phyloP scores from a whole-genome alignment of 257 asterid species.

The Solanum medicagineum region DNA sequence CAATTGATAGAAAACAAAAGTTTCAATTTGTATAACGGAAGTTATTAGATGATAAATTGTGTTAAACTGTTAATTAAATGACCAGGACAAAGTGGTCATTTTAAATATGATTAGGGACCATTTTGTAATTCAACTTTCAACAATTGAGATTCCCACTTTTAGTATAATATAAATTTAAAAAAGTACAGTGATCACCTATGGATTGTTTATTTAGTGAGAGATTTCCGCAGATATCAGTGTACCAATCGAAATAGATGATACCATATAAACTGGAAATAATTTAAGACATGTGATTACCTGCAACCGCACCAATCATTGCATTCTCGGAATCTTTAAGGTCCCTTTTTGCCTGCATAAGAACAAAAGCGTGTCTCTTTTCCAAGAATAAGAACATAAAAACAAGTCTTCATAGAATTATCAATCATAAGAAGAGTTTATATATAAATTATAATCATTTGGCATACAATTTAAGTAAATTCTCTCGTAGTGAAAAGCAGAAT shows the following conservation, averaged over 20 bases:
- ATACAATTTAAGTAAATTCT: background rate
- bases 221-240: background rate
- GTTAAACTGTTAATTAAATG: too few species aligned
- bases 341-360: conserved; percentile 41
- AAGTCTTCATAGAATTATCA: background rate
- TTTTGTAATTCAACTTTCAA: too few species aligned
- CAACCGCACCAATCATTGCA: conserved; percentile 66
- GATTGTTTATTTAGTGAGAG: background rate
- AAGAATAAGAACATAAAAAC: background rate
- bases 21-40: too few species aligned
- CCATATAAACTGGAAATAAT: background rate
- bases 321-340: conserved; percentile 53
- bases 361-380: background rate
- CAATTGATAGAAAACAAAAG: too few species aligned
- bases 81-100: too few species aligned
- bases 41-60: too few species aligned
- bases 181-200: background rate
- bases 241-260: background rate
- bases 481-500: background rate
- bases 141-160: too few species aligned
- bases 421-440: background rate
- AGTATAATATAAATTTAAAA: background rate
- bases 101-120: too few species aligned
- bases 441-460: background rate
- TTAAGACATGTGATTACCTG: conserved; percentile 24